These are phyloP conservation scores for Nakaseomyces glabratus DNA, from an alignment of 1,139 yeast genomes.

Conservation along the genomic window DNA sequence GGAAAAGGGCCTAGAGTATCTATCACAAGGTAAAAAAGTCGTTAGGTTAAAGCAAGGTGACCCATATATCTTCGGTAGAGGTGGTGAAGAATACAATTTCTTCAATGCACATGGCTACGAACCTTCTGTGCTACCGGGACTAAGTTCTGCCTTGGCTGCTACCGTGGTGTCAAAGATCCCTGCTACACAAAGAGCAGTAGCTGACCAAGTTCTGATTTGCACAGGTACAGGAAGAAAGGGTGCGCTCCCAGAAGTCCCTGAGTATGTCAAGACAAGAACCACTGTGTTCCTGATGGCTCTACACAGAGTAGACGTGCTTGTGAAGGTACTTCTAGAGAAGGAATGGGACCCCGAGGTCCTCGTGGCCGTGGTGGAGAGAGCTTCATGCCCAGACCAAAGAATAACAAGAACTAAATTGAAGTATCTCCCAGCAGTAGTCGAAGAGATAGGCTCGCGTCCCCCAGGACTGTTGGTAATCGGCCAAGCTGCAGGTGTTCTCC, in stretches of 20 bases:
- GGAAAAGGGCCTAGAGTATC: constrained; percentile 55
- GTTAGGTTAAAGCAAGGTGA: constrained; percentile 94
- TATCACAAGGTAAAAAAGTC: constrained; percentile 61
- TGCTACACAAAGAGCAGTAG: constrained; percentile 85
- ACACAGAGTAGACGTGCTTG: constrained; percentile 67
- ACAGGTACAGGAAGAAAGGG: constrained; percentile 95
- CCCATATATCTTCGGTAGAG: constrained; percentile 94
- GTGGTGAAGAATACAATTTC: constrained; percentile 80
- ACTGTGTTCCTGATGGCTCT: constrained; percentile 86
- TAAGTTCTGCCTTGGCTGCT: constrained; percentile 85
- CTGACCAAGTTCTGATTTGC: constrained; percentile 86
- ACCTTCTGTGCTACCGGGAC: constrained; percentile 76
- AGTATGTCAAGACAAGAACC: constrained; percentile 61
- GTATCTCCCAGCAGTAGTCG: constrained; percentile 62
- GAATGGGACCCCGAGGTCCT: constrained; percentile 70
- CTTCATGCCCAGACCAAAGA: constrained; percentile 89
- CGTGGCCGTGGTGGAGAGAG: constrained; percentile 80
- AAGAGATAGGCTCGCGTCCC: constrained; percentile 80
- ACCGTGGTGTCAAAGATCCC: constrained; percentile 82
- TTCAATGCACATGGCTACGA: constrained; percentile 58
- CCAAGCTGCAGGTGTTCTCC: constrained; percentile 58
- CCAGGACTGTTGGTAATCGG: constrained; percentile 89
- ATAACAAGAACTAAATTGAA: constrained; percentile 64
- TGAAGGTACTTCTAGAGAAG: constrained; percentile 46
- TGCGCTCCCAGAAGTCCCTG: constrained; percentile 69